Evolutionary conservation across 257 asterid genomes (phyloP), one percentile per base, ranked within the genome.

Genomic region (Nicotiana undulata): DNA sequence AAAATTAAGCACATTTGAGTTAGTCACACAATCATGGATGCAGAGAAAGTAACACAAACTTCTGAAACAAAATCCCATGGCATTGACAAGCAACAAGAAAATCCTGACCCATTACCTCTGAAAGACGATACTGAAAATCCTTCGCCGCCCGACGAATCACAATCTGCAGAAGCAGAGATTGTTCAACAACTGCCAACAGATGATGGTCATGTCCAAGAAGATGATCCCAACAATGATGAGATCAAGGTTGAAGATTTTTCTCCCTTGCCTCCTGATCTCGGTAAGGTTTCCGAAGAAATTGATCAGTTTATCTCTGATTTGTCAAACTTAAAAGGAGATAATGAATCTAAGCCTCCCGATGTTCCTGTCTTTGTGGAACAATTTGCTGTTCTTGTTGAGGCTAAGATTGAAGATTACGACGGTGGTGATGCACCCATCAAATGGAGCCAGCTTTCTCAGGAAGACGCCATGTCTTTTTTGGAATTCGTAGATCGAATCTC

Each of bases 221-320:
- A 84, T 63, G 83, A 64, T 9, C 12, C 12, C 11, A 40, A 40
- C 22, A 75, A 85, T n/a, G 66, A 72, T 1, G 86, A 79, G 68
- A 88, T 66, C 37, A 44, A 80, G 11, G 11, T 9, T 18, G 87
- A 77, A 52, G 83, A 81, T 28, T 46, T 86, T 12, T 79, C 91
- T 18, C 87, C 86, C 1, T 26, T 86, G 83, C 95, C 97, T 9
- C 98, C 96, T 13, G 99, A 95, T 88, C 91, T 95, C 20, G 63
- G 53, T 28, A 84, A 88, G 79, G 82, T 95, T 10, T 87, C 94
- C 0, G 82, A 82, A 79, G 93, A 95, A 52, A 88, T 95, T 5
- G 97, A 93, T 78, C 84, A 79, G 10, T 95, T 67, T 90, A 88
- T 93, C 37, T 75, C 90, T 22, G 66, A 88, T 58, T 63, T 90